phyloP scores from a whole-genome alignment of 352 stramenopile species.

The Phytophthora rubi region DNA sequence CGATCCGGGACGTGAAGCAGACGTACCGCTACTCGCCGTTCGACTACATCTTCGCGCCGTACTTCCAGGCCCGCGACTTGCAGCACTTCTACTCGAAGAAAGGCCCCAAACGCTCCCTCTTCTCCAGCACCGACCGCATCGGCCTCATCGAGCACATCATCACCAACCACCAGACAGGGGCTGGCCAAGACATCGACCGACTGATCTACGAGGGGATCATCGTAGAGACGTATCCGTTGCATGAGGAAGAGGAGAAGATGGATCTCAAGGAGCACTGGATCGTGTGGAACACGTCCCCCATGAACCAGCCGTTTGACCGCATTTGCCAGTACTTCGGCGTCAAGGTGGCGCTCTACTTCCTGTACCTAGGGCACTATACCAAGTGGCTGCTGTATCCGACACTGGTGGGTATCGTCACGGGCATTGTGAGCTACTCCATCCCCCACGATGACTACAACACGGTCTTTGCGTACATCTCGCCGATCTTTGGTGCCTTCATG shows the following conservation, averaged over 20 bases:
- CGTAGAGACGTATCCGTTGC: slow-evolving; percentile 79
- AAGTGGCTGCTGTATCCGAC: slow-evolving; percentile 95
- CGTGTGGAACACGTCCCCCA: slow-evolving; percentile 66
- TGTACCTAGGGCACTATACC: slow-evolving; percentile 96
- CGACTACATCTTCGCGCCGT: slow-evolving; percentile 87
- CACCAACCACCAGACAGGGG: slow-evolving; percentile 70
- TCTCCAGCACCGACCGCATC: slow-evolving; percentile 80
- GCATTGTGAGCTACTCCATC: slow-evolving; percentile 74
- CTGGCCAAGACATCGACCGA: slow-evolving; percentile 72
- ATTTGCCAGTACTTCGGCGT: slow-evolving; percentile 89
- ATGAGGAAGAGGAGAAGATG: slow-evolving; percentile 72
- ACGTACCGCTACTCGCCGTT: slow-evolving; percentile 79
- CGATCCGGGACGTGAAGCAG: slow-evolving; percentile 82
- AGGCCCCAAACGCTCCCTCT: slow-evolving; percentile 66
- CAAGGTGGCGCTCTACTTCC: slow-evolving; percentile 97
- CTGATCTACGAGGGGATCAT: slow-evolving; percentile 82
- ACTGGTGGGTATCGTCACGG: slow-evolving; percentile 90
- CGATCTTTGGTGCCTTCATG: slow-evolving; percentile 88
- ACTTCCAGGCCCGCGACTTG: slow-evolving; percentile 70
- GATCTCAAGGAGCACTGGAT: slow-evolving; percentile 75
- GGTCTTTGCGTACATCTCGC: slow-evolving; percentile 81
- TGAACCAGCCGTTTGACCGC: slow-evolving; percentile 82
- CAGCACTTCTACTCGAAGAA: slow-evolving; percentile 78
- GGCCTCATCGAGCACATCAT: slow-evolving; percentile 87
- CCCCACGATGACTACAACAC: slow-evolving; percentile 51